phyloP scores from a whole-genome alignment of 2,329 filamentous ascomycete species.

The Fusarium incarnatum region DNA sequence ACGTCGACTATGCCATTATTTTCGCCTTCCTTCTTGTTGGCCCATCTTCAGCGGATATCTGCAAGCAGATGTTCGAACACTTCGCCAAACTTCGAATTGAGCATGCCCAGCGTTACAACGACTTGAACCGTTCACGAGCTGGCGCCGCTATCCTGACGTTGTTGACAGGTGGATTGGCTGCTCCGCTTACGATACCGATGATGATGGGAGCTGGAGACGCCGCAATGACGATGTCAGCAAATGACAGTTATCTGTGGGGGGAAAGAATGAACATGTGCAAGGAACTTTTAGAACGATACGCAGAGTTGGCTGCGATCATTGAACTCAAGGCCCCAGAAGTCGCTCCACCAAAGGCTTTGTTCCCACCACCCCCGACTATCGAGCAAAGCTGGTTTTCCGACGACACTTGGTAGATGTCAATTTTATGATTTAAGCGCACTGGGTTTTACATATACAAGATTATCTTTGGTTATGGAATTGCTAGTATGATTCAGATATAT shows the following conservation, averaged over 20 bases:
- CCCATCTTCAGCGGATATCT: neutral
- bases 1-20: conserved; percentile 22
- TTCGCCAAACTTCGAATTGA: conserved; percentile 7
- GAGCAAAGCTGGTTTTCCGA: conserved; percentile 20
- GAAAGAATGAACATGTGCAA: conserved; percentile 3
- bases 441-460: neutral
- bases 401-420: conserved; percentile 3
- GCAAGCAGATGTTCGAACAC: conserved; percentile 16
- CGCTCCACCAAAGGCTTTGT: neutral
- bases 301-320: neutral
- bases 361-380: neutral
- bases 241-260: conserved; percentile 5
- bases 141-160: conserved; percentile 19
- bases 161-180: conserved; percentile 1
- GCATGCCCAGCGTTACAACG: conserved; percentile 9
- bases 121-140: neutral
- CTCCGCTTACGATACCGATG: conserved; percentile 19
- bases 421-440: neutral
- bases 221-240: conserved; percentile 7
- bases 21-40: conserved; percentile 10
- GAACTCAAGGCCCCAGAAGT: neutral
- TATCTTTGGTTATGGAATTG: neutral
- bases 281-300: neutral
- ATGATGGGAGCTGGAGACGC: conserved; percentile 19
- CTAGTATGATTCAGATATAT: neutral